phyloP scores from a whole-genome alignment of 768 basidiomycete species.

The Pisolithus orientalis region DNA sequence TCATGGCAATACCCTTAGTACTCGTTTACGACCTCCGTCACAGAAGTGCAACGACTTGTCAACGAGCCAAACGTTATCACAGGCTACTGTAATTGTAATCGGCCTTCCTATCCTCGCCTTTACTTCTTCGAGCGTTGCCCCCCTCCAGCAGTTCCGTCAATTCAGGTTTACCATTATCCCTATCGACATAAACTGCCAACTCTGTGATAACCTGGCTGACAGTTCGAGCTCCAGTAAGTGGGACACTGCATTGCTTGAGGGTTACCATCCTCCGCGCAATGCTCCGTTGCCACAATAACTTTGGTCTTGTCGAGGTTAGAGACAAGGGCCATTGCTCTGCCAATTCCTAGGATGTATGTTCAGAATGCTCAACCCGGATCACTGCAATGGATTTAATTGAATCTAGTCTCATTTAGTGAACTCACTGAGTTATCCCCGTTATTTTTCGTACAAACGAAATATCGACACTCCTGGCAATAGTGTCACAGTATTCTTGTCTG shows the following conservation, averaged over 20 bases:
- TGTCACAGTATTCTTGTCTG: slow-evolving; percentile 92
- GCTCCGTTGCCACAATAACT: slow-evolving; percentile 86
- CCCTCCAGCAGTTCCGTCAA: slow-evolving; percentile 79
- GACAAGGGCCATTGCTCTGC: slow-evolving; percentile 94
- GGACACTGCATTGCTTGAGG: slow-evolving; percentile 71
- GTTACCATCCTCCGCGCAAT: slow-evolving; percentile 82
- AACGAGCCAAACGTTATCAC: neutral
- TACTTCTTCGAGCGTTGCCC: slow-evolving; percentile 78
- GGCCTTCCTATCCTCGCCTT: slow-evolving; percentile 74
- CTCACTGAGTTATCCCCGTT: neutral
- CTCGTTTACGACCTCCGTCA: too few species aligned
- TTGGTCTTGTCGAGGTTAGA: slow-evolving; percentile 95
- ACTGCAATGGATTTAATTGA: slow-evolving; percentile 93
- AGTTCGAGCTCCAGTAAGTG: slow-evolving; percentile 81
- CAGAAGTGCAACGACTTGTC: too few species aligned
- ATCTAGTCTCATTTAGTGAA: slow-evolving; percentile 36
- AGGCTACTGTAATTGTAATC: slow-evolving; percentile 6
- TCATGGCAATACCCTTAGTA: too few species aligned
- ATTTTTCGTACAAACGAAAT: slow-evolving; percentile 54
- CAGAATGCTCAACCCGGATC: slow-evolving; percentile 76
- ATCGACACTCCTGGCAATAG: slow-evolving; percentile 86
- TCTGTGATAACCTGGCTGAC: slow-evolving; percentile 94
- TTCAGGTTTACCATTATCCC: slow-evolving; percentile 61
- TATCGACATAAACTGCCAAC: slow-evolving; percentile 84
- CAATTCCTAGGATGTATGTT: slow-evolving; percentile 54